Evolutionary conservation across 352 stramenopile species (phyloP).

Genomic region (Phytophthora megakarya): DNA sequence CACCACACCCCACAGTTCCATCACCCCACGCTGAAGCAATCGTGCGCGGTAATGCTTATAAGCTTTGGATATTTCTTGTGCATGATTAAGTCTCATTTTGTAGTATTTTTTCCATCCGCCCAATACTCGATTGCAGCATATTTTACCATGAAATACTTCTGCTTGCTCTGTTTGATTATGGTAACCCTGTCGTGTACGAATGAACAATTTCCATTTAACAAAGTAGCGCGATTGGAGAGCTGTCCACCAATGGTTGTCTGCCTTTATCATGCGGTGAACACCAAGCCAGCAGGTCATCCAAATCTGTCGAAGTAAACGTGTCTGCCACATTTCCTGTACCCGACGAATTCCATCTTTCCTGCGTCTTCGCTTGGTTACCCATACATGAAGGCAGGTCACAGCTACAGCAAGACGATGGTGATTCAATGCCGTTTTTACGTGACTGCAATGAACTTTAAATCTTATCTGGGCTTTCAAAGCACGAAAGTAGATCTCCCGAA

Average conservation of each 20-base stretch:
- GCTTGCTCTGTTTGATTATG: slow-evolving; percentile 12
- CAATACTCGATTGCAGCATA: slow-evolving; percentile 19
- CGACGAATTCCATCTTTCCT: slow-evolving; percentile 8
- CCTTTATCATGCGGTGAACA: slow-evolving; percentile 18
- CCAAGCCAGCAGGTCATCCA: slow-evolving; percentile 26
- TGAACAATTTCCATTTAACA: slow-evolving; percentile 23
- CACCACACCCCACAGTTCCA: slow-evolving; percentile 28
- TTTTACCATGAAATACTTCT: slow-evolving; percentile 6
- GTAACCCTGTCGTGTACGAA: background rate
- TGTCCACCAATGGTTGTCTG: background rate
- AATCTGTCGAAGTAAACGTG: slow-evolving; percentile 15
- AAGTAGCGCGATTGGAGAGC: slow-evolving; percentile 12
- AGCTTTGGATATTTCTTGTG: slow-evolving; percentile 9
- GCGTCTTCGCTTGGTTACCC: slow-evolving; percentile 13
- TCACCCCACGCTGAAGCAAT: slow-evolving; percentile 33
- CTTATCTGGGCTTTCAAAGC: slow-evolving; percentile 13
- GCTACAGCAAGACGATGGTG: slow-evolving; percentile 12
- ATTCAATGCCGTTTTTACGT: background rate
- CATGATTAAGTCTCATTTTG: background rate
- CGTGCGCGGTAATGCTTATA: slow-evolving; percentile 16
- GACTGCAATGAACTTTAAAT: slow-evolving; percentile 7
- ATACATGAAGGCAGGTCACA: slow-evolving; percentile 10
- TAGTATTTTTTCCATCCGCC: slow-evolving; percentile 25
- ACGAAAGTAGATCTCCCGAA: slow-evolving; percentile 18
- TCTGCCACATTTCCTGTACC: slow-evolving; percentile 15